A percentile compares a stretch with the other conserved stretches of the same genome.
Conservation (phyloP, 1,284 basidiomycete species). For the Amylostereum areolatum region DNA sequence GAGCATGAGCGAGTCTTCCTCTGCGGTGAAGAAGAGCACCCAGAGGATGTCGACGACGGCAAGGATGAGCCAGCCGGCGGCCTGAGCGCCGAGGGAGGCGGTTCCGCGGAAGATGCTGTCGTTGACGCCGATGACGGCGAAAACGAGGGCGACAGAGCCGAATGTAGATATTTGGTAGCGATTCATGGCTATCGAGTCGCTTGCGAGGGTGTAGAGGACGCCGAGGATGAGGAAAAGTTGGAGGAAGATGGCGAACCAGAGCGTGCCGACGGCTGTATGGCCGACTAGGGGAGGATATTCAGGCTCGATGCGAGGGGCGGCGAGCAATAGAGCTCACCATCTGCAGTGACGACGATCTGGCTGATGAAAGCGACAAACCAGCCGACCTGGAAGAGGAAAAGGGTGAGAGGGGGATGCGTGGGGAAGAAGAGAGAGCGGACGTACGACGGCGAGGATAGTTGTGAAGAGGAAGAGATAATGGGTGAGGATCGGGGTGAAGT, state of each 20-base stretch:
- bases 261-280: constrained; percentile 50
- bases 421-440: constrained; percentile 21
- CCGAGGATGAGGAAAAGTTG: constrained; percentile 79
- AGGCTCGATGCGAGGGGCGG: too few relatives aligned
- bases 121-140: constrained; percentile 78
- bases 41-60: constrained; percentile 89
- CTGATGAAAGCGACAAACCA: constrained; percentile 94
- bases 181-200: constrained; percentile 79
- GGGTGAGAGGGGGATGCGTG: constrained; percentile 3
- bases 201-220: constrained; percentile 77
- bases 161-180: constrained; percentile 88
- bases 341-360: constrained; percentile 63
- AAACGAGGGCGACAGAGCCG: constrained; percentile 82
- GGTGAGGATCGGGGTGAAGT: constrained; percentile 81
- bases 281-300: constrained; percentile 23
- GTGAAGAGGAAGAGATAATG: constrained; percentile 90
- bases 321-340: constrained; percentile 37
- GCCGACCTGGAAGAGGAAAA: constrained; percentile 48
- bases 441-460: constrained; percentile 71
- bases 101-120: constrained; percentile 48
- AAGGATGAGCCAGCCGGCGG: constrained; percentile 91
- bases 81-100: constrained; percentile 72
- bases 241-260: constrained; percentile 93
- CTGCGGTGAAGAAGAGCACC: constrained; percentile 94
- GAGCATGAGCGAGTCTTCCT: constrained; percentile 84